Conservation (phyloP, 2,329 filamentous ascomycete species). For the Davidsoniella australis region DNA sequence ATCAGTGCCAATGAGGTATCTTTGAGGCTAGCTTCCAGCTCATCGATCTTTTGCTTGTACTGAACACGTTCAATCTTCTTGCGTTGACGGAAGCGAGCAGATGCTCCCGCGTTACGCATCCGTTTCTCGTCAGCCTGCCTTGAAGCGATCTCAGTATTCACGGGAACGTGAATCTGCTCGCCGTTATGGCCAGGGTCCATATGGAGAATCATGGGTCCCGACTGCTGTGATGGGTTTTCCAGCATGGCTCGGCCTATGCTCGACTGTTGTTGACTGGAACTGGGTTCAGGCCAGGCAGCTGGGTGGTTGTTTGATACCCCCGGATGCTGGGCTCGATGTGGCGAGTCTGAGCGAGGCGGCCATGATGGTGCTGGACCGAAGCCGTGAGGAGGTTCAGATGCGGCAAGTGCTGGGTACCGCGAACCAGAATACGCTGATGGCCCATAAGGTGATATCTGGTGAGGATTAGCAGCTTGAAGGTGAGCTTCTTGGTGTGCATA, state of each 20-base stretch:
- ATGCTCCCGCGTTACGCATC: constrained; percentile 70
- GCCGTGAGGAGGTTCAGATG: background rate
- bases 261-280: background rate
- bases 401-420: too few species aligned
- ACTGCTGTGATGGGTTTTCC: background rate
- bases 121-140: constrained; percentile 73
- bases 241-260: background rate
- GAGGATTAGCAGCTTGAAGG: too few species aligned
- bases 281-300: background rate
- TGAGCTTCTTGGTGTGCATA: too few species aligned
- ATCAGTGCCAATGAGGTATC: background rate
- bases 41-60: constrained; percentile 37
- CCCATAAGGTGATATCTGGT: too few species aligned
- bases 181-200: background rate
- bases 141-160: constrained; percentile 34
- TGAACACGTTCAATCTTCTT: constrained; percentile 71
- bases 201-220: background rate
- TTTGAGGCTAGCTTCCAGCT: constrained; percentile 1
- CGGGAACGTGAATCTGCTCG: constrained; percentile 1
- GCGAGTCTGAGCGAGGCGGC: background rate
- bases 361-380: background rate
- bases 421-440: too few species aligned
- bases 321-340: background rate
- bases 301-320: background rate
- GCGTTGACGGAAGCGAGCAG: constrained; percentile 51